Base-by-base conservation (phyloP, 345 rosid species). In the Anacardium occidentale region DNA sequence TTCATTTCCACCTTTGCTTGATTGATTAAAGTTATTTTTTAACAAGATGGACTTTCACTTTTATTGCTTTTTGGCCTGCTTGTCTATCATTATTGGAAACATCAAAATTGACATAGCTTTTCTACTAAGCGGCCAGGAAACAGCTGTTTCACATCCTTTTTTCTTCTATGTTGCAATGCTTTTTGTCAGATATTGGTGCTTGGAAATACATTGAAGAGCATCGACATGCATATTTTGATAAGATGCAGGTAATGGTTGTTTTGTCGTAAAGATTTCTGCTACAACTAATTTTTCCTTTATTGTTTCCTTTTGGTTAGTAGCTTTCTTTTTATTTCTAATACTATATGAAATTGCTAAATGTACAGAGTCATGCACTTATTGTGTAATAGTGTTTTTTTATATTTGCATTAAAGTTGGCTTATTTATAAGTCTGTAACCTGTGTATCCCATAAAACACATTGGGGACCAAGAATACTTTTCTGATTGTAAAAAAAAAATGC, bases 221-320 rank as follows among this genome's bases (percentile, higher is more conserved):
- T 65, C 84, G 96, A 51, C 97, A 89, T 84, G 98, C 98, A 1
- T 89, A 88, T 80, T 94, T 94, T 77, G 96, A 92, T 85, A 86
- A 82, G 84, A 92, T 94, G 98, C 97, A 94, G 97, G 98, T 94
- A 66, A 72, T 71, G 22, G 54, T 59, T 60, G 22, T 62, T 69
- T 69, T 47, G 32, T 55, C 32, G 40, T 47, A 66, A 18, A 7
- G 26, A 15, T n/a, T 44, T 15, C 25, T 32, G 12, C 13, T 40
- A 12, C 37, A 24, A 50, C 53, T 55, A 14, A 12, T 20, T 68
- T 47, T 17, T 21, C 2, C 45, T 76, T 53, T 1, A 29, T 65
- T 54, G 32, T 44, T 52, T 67, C 20, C 7, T 25, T 71, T 59
- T 15, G n/a, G 24, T 51, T 37, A 18, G 53, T 52, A 10, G 3